A percentile compares a stretch with the other conserved stretches of the same genome.
Evolutionary conservation across 768 basidiomycete species (phyloP).

Genomic region (Tulasnella sp.): DNA sequence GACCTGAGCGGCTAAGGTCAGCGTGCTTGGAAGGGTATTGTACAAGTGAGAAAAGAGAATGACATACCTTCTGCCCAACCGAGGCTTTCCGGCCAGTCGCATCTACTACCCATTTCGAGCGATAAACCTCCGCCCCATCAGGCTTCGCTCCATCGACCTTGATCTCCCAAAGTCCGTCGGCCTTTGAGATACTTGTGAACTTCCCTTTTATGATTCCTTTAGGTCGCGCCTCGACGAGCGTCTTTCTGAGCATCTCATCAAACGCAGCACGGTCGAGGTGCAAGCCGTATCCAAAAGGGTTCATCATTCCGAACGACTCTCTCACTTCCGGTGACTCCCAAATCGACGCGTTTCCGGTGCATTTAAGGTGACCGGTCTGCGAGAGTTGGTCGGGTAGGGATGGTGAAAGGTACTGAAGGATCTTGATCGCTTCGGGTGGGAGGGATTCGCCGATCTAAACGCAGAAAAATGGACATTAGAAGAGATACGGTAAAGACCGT

Average conservation of each 20-base stretch:
- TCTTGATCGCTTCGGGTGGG: constrained; percentile 29
- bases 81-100: constrained; percentile 35
- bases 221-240: constrained; percentile 2
- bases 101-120: constrained; percentile 32
- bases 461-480: not conserved
- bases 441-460: constrained; percentile 35
- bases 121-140: constrained; percentile 18
- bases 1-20: no score
- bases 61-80: constrained; percentile 27
- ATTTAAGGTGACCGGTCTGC: constrained; percentile 25
- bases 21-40: no score
- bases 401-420: not conserved
- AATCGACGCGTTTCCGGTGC: constrained; percentile 33
- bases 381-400: constrained; percentile 23
- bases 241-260: constrained; percentile 30
- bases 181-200: constrained; percentile 19
- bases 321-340: constrained; percentile 29
- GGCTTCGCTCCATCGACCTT: not conserved
- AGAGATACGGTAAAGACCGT: no score
- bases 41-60: not conserved
- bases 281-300: constrained; percentile 32
- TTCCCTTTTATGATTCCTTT: constrained; percentile 20
- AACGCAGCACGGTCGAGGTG: constrained; percentile 34
- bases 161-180: not conserved
- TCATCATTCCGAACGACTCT: constrained; percentile 32